A percentile compares a stretch with the other conserved stretches of the same genome.
These are phyloP conservation scores for Penicillium capsulatum DNA, from an alignment of 2,329 filamentous ascomycete genomes.

Conservation along the genomic window DNA sequence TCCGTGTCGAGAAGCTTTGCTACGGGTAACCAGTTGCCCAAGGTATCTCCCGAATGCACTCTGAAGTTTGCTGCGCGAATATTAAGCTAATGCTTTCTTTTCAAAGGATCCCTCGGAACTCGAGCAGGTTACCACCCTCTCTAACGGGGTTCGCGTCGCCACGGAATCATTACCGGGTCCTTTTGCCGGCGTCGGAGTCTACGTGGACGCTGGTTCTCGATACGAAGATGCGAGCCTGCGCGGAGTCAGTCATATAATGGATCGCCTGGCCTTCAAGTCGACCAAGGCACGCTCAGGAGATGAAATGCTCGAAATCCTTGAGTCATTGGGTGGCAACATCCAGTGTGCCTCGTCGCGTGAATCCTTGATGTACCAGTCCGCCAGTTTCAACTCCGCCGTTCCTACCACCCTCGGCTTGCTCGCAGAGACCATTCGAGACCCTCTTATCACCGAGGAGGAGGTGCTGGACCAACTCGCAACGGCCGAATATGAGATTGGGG, in stretches of 20 bases:
- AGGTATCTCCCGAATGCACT: slow-evolving; percentile 25
- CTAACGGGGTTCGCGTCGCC: slow-evolving; percentile 90
- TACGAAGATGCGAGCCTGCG: slow-evolving; percentile 83
- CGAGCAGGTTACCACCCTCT: slow-evolving; percentile 78
- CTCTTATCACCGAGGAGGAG: slow-evolving; percentile 78
- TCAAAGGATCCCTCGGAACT: slow-evolving; percentile 75
- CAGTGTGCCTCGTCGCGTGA: slow-evolving; percentile 95
- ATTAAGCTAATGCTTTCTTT: slow-evolving; percentile 6
- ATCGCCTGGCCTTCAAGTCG: slow-evolving; percentile 88
- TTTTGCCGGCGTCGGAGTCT: slow-evolving; percentile 92
- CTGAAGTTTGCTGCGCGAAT: neutral
- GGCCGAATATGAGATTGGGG: slow-evolving; percentile 89
- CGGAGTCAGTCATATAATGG: slow-evolving; percentile 93
- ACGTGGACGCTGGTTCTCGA: slow-evolving; percentile 89
- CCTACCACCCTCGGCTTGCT: slow-evolving; percentile 76
- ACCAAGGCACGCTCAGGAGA: slow-evolving; percentile 70
- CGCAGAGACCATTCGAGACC: slow-evolving; percentile 88
- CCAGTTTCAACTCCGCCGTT: slow-evolving; percentile 92
- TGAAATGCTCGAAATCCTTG: slow-evolving; percentile 80
- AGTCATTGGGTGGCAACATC: slow-evolving; percentile 88
- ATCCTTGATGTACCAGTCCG: slow-evolving; percentile 97
- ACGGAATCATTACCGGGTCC: slow-evolving; percentile 91
- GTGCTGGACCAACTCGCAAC: slow-evolving; percentile 83
- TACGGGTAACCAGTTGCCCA: slow-evolving; percentile 33
- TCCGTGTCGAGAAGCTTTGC: slow-evolving; percentile 35